Percentiles rank a stretch among this genome's conserved stretches.
Conservation (phyloP, 2,329 filamentous ascomycete species). For the Coniochaeta hoffmannii region DNA sequence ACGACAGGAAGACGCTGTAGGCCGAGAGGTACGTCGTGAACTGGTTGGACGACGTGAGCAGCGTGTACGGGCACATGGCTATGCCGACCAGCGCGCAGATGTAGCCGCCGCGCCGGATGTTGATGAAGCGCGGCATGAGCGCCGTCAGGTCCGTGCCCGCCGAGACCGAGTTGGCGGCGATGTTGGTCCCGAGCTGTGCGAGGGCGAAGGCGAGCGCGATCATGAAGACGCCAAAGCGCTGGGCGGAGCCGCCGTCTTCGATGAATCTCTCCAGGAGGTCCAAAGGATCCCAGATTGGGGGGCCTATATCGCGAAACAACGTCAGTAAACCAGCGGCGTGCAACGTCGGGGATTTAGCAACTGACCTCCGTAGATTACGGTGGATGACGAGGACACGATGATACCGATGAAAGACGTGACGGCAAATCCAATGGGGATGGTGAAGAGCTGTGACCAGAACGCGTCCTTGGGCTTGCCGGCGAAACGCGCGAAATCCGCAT, state of each 20-base stretch:
- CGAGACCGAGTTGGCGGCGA: constrained; percentile 78
- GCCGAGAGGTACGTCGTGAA: constrained; percentile 90
- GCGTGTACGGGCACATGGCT: constrained; percentile 80
- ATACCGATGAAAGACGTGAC: constrained; percentile 82
- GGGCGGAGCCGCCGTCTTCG: constrained; percentile 57
- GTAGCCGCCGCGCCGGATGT: constrained; percentile 81
- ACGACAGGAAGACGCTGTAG: constrained; percentile 90
- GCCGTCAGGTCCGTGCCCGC: constrained; percentile 79
- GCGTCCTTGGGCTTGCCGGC: constrained; percentile 69
- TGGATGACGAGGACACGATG: constrained; percentile 66
- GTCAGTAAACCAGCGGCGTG: not conserved
- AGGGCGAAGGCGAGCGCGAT: constrained; percentile 65
- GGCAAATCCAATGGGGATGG: constrained; percentile 65
- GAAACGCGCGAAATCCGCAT: constrained; percentile 81
- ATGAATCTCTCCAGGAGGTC: constrained; percentile 60
- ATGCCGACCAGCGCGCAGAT: constrained; percentile 74
- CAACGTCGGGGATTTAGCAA: not conserved
- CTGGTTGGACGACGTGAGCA: constrained; percentile 67
- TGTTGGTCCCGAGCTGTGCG: constrained; percentile 80
- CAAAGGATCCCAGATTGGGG: constrained; percentile 68
- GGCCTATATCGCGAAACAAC: constrained; percentile 16
- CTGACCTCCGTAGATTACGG: constrained; percentile 49
- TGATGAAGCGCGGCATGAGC: constrained; percentile 70
- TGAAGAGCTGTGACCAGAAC: constrained; percentile 70
- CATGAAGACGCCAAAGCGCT: constrained; percentile 70